Conservation (phyloP, 352 stramenopile species). For the Blastocystis sp. region DNA sequence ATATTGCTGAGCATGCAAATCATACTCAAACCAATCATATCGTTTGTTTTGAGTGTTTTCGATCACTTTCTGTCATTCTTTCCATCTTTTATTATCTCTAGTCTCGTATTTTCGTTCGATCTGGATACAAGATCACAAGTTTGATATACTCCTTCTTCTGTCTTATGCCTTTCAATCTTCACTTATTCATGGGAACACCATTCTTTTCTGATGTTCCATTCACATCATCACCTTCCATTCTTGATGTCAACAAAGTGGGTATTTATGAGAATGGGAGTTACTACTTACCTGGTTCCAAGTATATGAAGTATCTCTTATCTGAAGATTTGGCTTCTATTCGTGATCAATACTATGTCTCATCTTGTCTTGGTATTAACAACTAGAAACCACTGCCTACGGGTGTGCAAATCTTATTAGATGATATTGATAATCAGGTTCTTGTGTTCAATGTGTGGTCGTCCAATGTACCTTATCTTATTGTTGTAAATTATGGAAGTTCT, state of each 20-base stretch:
- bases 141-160: slow-evolving; percentile 36
- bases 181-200: slow-evolving; percentile 52
- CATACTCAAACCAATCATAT: neutral
- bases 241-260: slow-evolving; percentile 24
- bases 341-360: neutral
- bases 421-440: neutral
- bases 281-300: neutral
- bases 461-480: neutral
- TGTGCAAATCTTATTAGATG: neutral
- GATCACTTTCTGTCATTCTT: neutral
- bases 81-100: neutral
- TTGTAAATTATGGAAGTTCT: slow-evolving; percentile 28
- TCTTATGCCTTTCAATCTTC: slow-evolving; percentile 12
- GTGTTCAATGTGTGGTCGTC: neutral
- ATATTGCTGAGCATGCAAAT: neutral
- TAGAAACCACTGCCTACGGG: neutral
- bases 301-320: neutral
- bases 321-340: neutral
- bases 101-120: neutral
- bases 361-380: neutral
- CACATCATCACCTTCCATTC: neutral
- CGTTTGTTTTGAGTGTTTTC: slow-evolving; percentile 17
- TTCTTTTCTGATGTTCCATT: slow-evolving; percentile 37
- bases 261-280: neutral
- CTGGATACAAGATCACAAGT: slow-evolving; percentile 37